Evolutionary conservation across 805 yeast genomes (phyloP).

Genomic region (Komagataella kurtzmanii): DNA sequence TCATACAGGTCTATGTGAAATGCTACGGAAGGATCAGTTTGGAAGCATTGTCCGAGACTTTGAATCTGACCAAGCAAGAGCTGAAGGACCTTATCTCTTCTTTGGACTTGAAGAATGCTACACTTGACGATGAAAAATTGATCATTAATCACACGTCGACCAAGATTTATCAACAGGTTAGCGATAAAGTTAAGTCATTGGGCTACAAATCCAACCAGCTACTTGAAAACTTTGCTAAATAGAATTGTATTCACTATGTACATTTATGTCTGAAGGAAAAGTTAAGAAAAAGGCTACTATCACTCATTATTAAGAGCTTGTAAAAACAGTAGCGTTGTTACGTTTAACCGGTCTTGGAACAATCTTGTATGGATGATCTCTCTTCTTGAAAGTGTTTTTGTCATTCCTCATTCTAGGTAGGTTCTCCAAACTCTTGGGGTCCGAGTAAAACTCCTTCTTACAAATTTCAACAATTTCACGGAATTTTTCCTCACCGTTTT

Average conservation of each 20-base stretch:
- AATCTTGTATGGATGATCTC: conserved; percentile 9
- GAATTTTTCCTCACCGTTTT: conserved; percentile 41
- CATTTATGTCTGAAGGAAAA: not conserved
- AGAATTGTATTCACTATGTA: not conserved
- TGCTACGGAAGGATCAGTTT: conserved; percentile 38
- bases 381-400: conserved; percentile 9
- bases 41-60: conserved; percentile 25
- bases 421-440: conserved; percentile 9
- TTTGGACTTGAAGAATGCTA: conserved; percentile 31
- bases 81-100: conserved; percentile 39
- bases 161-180: conserved; percentile 53
- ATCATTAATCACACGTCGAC: conserved; percentile 40
- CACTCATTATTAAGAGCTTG: not conserved
- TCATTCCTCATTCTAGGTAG: conserved; percentile 16
- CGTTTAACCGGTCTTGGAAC: conserved; percentile 16
- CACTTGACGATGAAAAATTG: conserved; percentile 37
- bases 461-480: conserved; percentile 46
- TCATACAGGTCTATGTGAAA: conserved; percentile 39
- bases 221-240: conserved; percentile 10
- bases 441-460: conserved; percentile 29
- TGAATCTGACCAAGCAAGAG: conserved; percentile 30
- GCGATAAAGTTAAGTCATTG: conserved; percentile 54
- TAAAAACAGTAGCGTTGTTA: not conserved
- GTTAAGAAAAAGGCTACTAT: not conserved
- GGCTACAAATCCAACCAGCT: conserved; percentile 47